These are phyloP conservation scores for Trypanosoma scelopori DNA, from an alignment of 208 protist species.

Conservation along the genomic window DNA sequence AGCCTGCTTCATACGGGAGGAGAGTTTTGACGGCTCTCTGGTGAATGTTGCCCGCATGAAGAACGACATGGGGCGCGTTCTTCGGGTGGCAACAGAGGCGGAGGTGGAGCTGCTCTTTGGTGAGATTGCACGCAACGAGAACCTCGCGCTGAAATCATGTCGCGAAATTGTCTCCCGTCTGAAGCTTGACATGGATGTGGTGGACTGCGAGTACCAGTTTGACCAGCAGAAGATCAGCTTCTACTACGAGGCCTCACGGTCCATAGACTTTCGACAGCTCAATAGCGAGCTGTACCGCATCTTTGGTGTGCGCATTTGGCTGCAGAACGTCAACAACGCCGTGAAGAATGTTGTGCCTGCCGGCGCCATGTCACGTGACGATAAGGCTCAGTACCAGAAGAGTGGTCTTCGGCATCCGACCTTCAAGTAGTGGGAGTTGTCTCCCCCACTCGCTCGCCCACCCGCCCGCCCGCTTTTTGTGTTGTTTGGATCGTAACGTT, in stretches of 20 bases:
- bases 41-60: conserved; percentile 33
- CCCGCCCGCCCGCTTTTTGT: neutral
- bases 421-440: conserved; percentile 17
- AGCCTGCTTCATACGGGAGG: conserved; percentile 26
- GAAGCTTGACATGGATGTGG: conserved; percentile 67
- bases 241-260: conserved; percentile 65
- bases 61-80: conserved; percentile 37
- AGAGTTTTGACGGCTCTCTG: conserved; percentile 25
- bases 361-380: conserved; percentile 24
- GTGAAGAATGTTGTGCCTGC: conserved; percentile 56
- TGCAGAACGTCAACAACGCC: conserved; percentile 76
- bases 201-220: conserved; percentile 90
- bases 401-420: conserved; percentile 25
- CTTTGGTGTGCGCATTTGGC: conserved; percentile 89
- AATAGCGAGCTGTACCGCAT: conserved; percentile 80
- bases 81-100: conserved; percentile 62
- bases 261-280: conserved; percentile 78
- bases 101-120: conserved; percentile 61
- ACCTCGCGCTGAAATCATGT: conserved; percentile 67
- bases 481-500: no score
- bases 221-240: conserved; percentile 91
- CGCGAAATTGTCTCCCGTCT: conserved; percentile 45
- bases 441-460: neutral
- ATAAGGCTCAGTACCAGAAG: conserved; percentile 25
- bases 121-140: conserved; percentile 66